Base-by-base conservation (phyloP, 768 basidiomycete species). In the Lentinula edodes region DNA sequence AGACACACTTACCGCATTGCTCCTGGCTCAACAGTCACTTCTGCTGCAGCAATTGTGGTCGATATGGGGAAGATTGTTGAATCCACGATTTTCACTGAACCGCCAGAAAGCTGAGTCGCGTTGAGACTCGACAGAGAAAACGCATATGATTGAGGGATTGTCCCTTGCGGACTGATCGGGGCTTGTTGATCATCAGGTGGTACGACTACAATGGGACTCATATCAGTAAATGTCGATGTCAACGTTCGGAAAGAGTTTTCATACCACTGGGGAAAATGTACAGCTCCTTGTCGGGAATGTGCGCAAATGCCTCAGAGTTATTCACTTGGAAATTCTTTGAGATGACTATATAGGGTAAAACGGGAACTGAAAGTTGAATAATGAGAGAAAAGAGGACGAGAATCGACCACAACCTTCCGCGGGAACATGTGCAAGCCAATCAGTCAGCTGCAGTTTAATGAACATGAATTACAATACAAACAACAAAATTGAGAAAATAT, bases 11-110 rank as follows among this genome's bases (percentile, higher is more conserved):
- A 76, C 81, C 84, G 74, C 65, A 85, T 81, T 50, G 78, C 83
- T 48, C 84, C 84, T 10, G 83, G 82, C 53, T 82, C 76, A 16
- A 87, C 79, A 12, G 78, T 82, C 9, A 87, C 80, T 68, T 85
- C 83, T 16, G 83, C 85, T 3, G 77, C 82, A 12, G 82, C 75
- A 52, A 84, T 84, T 1, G 77, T 80, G 60, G 69, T 79, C n/a
- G 84, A 78, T 23, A 81, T 68, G 20, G 76, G 71, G 72, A 87
- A 87, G 13, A 73, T 79, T 7, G 77, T 73, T 0, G 82, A 80
- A 67, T 84, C 84, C 12, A 81, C 80, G 45, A 81, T 73, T 67
- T 82, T 83, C 48, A 80, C 77, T 2, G 74, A 70, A 15, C 84
- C 84, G 1, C 85, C 85, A 7, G 73, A 63, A 8, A 80, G 69